Evolutionary conservation across 1,284 basidiomycete genomes (phyloP), one percentile per base, ranked within the genome.

Genomic region (Caloboletus firmus): DNA sequence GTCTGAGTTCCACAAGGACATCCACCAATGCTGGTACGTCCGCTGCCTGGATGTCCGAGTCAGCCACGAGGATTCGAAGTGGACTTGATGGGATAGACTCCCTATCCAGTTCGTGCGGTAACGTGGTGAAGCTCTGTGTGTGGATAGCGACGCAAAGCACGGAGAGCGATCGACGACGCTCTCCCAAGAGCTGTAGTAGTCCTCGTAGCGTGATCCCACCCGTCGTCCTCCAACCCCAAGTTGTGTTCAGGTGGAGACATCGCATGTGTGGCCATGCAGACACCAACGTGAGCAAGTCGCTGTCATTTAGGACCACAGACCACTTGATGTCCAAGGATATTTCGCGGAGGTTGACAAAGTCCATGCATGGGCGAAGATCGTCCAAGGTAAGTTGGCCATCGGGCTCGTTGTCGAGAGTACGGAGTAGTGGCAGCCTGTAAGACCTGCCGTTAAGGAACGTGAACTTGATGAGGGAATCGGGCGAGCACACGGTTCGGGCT

Each of bases 221-320:
- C 2, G 18, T 24, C 26, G 30, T 44, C 18, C 46, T 43, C 54
- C 45, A 51, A 5, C 54, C 54, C 54, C 54, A 44, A 10, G 11
- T 4, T 1, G 17, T 9, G 24, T 57, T 57, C 9, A 56, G 17
- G 45, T 6, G 5, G 6, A 55, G 35, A 5, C 3, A 5, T 1
- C 35, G 34, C 12, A 55, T 2, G 2, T 13, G 17, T 35, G 39
- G 45, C 54, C 54, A 56, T 7, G 34, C 22, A 18, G 39, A 43
- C 4, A 5, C 54, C 54, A 56, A 35, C 35, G 11, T 11, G 4
- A 56, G 22, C 18, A 56, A 31, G 35, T 50, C 28, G 18, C 2
- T 12, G 39, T 56, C 54, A 1, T n/a, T 28, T 3, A 56, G 28
- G 20, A 15, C 32, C 7, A 55, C 28, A 20, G 40, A 26, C 43